These are phyloP conservation scores for Cercospora sesami DNA, from an alignment of 2,329 filamentous ascomycete genomes.

Conservation along the genomic window DNA sequence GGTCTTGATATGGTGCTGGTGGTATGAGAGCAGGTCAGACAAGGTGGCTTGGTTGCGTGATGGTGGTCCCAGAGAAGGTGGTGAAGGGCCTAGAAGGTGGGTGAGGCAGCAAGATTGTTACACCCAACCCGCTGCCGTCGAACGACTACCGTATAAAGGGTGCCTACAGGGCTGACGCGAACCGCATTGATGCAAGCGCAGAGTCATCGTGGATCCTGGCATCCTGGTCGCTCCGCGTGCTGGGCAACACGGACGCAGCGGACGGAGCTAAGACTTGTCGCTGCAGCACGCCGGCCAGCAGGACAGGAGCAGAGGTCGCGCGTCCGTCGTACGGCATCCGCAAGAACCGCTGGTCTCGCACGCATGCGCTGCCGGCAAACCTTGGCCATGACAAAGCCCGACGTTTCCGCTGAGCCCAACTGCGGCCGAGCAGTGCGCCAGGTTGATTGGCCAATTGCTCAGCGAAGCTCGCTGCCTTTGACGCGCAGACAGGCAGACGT, in stretches of 20 bases:
- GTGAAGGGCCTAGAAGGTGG: neutral
- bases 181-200: constrained; percentile 6
- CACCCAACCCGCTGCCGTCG: neutral
- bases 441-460: neutral
- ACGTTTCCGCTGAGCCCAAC: neutral
- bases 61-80: neutral
- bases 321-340: neutral
- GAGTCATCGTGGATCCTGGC: constrained; percentile 4
- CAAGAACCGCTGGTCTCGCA: neutral
- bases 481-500: neutral
- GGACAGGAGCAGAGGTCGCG: neutral
- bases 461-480: neutral
- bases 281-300: neutral
- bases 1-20: constrained; percentile 2
- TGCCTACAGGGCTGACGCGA: constrained; percentile 11
- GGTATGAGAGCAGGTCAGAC: neutral
- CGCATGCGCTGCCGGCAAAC: neutral
- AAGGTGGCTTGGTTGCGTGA: neutral
- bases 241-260: neutral
- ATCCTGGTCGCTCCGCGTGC: neutral
- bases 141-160: neutral
- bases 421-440: neutral
- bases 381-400: neutral
- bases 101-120: neutral
- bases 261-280: neutral